Base-by-base conservation (phyloP, 306 rosid species). In the Cucumis melo region DNA sequence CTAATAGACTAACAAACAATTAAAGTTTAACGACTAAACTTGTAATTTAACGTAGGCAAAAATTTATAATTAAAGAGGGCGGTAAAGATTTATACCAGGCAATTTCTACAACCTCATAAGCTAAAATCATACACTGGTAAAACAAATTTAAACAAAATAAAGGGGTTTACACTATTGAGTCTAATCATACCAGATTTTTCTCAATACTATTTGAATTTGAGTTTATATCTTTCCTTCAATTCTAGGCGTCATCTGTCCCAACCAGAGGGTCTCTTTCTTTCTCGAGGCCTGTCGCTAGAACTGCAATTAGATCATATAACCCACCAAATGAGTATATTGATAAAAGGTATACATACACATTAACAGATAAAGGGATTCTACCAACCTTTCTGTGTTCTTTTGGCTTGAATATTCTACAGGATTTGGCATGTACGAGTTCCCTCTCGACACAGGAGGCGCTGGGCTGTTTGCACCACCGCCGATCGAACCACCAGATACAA, bases 401-500 rank as follows among this genome's bases (percentile, higher is more conserved):
- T 85, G 89, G 77, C 67, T 77, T 27, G 86, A 55, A 79, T 81
- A 85, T 73, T 21, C 93, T 75, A 85, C 88, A 13, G 86, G 36
- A 80, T 79, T 84, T 63, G 84, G 96, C 64, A 68, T 21, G 6
- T 82, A 71, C 57, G 82, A 36, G 84, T 85, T 88, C 75, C 14
- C 76, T 1, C 79, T 84, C 9, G 93, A 73, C 11, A 78, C n/a
- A 24, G 76, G 76, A 61, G 82, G 84, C 15, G 89, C 82, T 39
- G 87, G 87, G 79, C 21, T 62, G 55, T 65, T 44, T 16, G 91
- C 77, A 84, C 84, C 89, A 7, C 96, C 97, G 0, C 97, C 97
- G 23, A 94, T 90, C 20, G 97, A 90, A 70, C 98, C 98, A 77
- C 97, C 97, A 0, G 97, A 89, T 73, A 94, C 95, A 77, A 94